Evolutionary conservation across 2,329 filamentous ascomycete species (phyloP), one percentile per base, ranked within the genome.

Genomic region (Microcyclospora pomicola): DNA sequence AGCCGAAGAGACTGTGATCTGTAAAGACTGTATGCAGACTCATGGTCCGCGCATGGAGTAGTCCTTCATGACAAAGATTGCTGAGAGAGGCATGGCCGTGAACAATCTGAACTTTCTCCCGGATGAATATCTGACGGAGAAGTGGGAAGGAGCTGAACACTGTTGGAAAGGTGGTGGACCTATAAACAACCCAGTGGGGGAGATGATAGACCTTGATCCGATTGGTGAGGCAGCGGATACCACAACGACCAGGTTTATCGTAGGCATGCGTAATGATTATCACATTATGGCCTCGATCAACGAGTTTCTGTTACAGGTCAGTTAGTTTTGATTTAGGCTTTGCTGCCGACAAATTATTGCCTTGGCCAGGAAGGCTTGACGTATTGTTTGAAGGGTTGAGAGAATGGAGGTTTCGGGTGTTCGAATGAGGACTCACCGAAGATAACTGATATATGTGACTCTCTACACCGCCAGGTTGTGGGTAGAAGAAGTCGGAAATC

Each of bases 401-500:
- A 42, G 35, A 42, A 65, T 44, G 60, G 75, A 72, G 40, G 82
- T n/a, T n/a, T n/a, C n/a, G n/a, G n/a, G n/a, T n/a, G n/a, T n/a
- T n/a, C n/a, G n/a, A n/a, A n/a, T n/a, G n/a, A n/a, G n/a, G n/a
- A n/a, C n/a, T n/a, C n/a, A n/a, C n/a, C n/a, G n/a, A n/a, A 27
- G 88, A 91, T 31, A 98, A 71, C 62, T 98, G 91, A 66, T 98
- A 98, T 52, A 98, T 96, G 64, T 98, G 91, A 61, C 85, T 93
- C 66, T 98, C 91, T 48, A 98, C 77, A 52, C 91, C 91, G 56
- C 91, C 73, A 37, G 91, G 88, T 56, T 96, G 88, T 11, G 91
- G 91, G 59, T 92, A 98, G 77, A 98, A 98, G 72, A 93, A 95
- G 69, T 98, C 91, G 73, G 88, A 87, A 60, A 95, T 83, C 91